Evolutionary conservation across 192 early-diverging fungal genomes (phyloP), one percentile per base, ranked within the genome.

Genomic region (Coemansia sp.): DNA sequence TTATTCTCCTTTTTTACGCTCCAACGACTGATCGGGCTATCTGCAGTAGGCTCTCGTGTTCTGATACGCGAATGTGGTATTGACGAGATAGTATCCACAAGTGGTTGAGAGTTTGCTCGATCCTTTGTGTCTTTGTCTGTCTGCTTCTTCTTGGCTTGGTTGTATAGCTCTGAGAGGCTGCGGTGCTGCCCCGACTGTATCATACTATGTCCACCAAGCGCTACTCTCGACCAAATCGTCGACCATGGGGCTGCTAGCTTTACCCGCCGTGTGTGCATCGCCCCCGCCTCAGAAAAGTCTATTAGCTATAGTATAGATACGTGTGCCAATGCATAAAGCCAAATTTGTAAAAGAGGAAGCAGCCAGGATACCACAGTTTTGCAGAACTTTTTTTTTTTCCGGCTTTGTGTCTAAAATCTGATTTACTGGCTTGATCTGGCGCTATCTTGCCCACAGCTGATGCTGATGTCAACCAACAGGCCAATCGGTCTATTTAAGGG

Each of bases 101-200:
- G 14, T 4, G 27, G 29, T 30, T 36, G 42, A 19, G 42, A 25
- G 11, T 27, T 5, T 17, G 3, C 19, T 25, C 22, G 36, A 9
- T 51, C 42, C 27, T 68, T 27, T 29, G 42, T 29, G 21, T 21
- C n/a, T 59, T 63, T 57, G 54, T 60, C 57, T 0, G 30, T 29
- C 24, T 69, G 50, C 23, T 64, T 30, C 27, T 39, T 60, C n/a
- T 39, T 51, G 20, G 50, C 36, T 23, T 54, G 61, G 14, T 53
- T 59, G 62, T 75, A 75, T 19, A 75, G 58, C 67, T 75, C 72
- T 4, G 72, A 75, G 27, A 75, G 67, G 23, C 63, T 19, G 21
- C 67, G 72, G 55, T 30, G 61, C 32, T 70, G 68, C 8, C 36
- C 20, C 4, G 8, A 30, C 32, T 52, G 56, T n/a, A 8, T 24